Percentiles rank a stretch among this genome's conserved stretches.
phyloP scores from a whole-genome alignment of 192 early-diverging fungal species.

The Spizellomyces sp. region DNA sequence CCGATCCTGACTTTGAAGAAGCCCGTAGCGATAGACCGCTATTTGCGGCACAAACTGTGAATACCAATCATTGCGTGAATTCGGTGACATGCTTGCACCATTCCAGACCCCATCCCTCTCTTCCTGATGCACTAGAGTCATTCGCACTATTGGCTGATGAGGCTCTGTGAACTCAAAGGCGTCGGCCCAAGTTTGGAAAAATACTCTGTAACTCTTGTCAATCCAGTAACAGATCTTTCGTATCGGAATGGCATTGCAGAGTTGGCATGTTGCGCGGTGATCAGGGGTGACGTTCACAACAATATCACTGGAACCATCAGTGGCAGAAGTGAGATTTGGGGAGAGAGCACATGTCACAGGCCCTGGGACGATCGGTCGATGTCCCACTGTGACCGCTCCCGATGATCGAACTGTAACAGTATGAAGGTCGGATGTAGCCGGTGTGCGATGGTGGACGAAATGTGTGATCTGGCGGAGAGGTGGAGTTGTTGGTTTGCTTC shows the following conservation, averaged over 20 bases:
- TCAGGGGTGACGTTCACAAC: not conserved
- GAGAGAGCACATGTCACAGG: not conserved
- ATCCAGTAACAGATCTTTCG: constrained; percentile 18
- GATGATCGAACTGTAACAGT: not conserved
- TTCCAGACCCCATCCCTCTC: not conserved
- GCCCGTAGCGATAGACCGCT: constrained; percentile 17
- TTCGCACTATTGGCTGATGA: not conserved
- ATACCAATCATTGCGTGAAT: not conserved
- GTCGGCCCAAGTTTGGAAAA: constrained; percentile 23
- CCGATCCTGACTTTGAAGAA: not conserved
- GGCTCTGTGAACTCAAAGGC: constrained; percentile 4
- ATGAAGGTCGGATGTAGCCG: not conserved
- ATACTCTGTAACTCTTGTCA: constrained; percentile 27
- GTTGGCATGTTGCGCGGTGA: constrained; percentile 11
- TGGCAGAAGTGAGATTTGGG: not conserved
- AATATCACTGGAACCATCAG: constrained; percentile 2
- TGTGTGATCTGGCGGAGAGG: not conserved
- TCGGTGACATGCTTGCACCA: not conserved
- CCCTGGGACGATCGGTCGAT: not conserved
- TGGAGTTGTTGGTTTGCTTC: not conserved
- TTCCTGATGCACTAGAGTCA: constrained; percentile 10
- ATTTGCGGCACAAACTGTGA: constrained; percentile 1
- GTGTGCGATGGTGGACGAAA: not conserved
- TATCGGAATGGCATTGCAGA: constrained; percentile 1
- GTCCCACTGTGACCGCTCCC: not conserved